These are phyloP conservation scores for Madurella fahalii DNA, from an alignment of 2,329 filamentous ascomycete genomes.

Conservation along the genomic window DNA sequence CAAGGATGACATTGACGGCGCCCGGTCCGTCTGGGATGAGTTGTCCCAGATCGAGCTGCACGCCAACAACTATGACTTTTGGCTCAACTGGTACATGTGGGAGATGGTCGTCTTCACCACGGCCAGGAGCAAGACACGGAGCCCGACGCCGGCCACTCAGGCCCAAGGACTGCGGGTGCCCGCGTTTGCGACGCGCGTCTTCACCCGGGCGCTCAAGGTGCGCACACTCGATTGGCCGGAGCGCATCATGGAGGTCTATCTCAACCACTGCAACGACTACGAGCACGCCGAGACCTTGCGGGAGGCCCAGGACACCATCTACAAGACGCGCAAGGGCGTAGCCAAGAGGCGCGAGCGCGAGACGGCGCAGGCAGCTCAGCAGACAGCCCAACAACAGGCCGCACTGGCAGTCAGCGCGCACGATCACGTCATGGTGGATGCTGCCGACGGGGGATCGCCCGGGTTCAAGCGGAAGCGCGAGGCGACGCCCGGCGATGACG, in stretches of 20 bases:
- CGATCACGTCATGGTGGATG: slow-evolving; percentile 23
- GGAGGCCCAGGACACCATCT: slow-evolving; percentile 66
- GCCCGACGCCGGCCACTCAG: slow-evolving; percentile 45
- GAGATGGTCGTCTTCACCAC: slow-evolving; percentile 66
- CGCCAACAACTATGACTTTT: slow-evolving; percentile 83
- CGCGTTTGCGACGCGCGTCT: slow-evolving; percentile 67
- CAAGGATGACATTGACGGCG: slow-evolving; percentile 70
- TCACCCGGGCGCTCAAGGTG: slow-evolving; percentile 64
- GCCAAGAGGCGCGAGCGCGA: slow-evolving; percentile 63
- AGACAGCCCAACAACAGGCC: slow-evolving; percentile 32
- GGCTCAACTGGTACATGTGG: slow-evolving; percentile 88
- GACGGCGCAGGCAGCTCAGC: slow-evolving; percentile 47
- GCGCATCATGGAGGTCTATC: slow-evolving; percentile 67
- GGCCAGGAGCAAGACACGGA: slow-evolving; percentile 47
- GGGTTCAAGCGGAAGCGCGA: slow-evolving; percentile 72
- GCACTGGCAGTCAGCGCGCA: slow-evolving; percentile 30
- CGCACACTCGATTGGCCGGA: slow-evolving; percentile 71
- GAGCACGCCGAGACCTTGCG: slow-evolving; percentile 74
- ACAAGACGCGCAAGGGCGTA: slow-evolving; percentile 62
- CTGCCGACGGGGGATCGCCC: slow-evolving; percentile 32
- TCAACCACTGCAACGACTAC: slow-evolving; percentile 83
- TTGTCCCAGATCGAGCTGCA: slow-evolving; percentile 61
- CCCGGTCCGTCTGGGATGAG: slow-evolving; percentile 71
- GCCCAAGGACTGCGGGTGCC: slow-evolving; percentile 58
- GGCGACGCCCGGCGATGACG: slow-evolving; percentile 45